A percentile compares a stretch with the other conserved stretches of the same genome.
phyloP scores from a whole-genome alignment of 768 basidiomycete species.

The Kwoniella europaea region DNA sequence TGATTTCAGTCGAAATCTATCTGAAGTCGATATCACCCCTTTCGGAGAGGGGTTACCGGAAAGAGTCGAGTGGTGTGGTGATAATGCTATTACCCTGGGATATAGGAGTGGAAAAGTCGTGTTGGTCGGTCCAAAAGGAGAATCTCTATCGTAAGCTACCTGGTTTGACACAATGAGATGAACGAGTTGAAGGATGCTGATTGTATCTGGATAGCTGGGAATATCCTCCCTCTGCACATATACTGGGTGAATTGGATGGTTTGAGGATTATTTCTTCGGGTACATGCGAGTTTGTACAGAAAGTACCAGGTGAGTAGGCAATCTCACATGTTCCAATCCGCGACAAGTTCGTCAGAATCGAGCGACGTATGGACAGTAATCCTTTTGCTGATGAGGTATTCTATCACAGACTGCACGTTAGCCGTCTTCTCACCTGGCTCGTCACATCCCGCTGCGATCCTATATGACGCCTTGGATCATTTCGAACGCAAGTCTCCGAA shows the following conservation, averaged over 20 bases:
- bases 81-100: slow-evolving; percentile 86
- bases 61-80: slow-evolving; percentile 93
- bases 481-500: slow-evolving; percentile 83
- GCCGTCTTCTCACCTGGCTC: slow-evolving; percentile 93
- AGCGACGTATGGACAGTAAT: no score
- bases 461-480: slow-evolving; percentile 89
- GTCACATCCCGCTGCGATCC: slow-evolving; percentile 83
- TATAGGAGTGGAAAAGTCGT: slow-evolving; percentile 74
- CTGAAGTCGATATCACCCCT: slow-evolving; percentile 70
- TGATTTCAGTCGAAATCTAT: slow-evolving; percentile 85
- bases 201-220: slow-evolving; percentile 66
- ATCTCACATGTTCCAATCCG: no score
- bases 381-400: not conserved
- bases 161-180: no score
- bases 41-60: slow-evolving; percentile 57
- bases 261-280: slow-evolving; percentile 80
- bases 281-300: slow-evolving; percentile 85
- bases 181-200: not conserved
- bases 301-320: slow-evolving; percentile 75
- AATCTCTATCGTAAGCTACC: slow-evolving; percentile 72
- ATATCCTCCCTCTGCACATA: slow-evolving; percentile 75
- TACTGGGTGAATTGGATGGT: slow-evolving; percentile 86
- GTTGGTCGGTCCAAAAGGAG: slow-evolving; percentile 90
- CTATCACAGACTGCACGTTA: slow-evolving; percentile 68
- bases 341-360: no score